Evolutionary conservation across 805 yeast genomes (phyloP).

Genomic region (Hanseniaspora hatyaiensis): DNA sequence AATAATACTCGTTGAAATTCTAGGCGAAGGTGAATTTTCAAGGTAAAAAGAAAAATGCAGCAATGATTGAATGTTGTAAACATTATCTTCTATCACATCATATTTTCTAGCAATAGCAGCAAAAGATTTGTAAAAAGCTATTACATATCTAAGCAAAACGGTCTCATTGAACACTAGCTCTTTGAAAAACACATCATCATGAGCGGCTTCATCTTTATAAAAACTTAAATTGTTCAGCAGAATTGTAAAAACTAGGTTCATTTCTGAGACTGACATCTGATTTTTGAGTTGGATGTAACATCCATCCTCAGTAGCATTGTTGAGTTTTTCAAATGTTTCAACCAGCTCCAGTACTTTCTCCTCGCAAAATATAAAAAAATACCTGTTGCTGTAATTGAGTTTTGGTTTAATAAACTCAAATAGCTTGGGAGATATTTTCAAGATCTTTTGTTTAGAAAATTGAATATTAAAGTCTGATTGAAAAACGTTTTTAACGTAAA

Average conservation of each 20-base stretch:
- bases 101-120: neutral
- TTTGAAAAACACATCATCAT: neutral
- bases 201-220: neutral
- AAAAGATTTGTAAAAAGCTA: slow-evolving; percentile 9
- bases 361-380: neutral
- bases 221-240: slow-evolving; percentile 3
- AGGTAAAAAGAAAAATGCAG: slow-evolving; percentile 6
- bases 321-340: neutral
- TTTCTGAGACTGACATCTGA: neutral
- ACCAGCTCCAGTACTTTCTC: neutral
- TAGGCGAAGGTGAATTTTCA: slow-evolving; percentile 13
- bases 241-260: neutral
- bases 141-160: neutral
- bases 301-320: neutral
- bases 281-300: neutral
- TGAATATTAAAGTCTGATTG: neutral
- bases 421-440: slow-evolving; percentile 5
- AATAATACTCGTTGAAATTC: neutral
- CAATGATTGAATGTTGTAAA: slow-evolving; percentile 4
- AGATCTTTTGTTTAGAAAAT: neutral
- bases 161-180: slow-evolving; percentile 9
- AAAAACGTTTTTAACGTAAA: slow-evolving; percentile 6
- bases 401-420: neutral
- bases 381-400: neutral
- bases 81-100: slow-evolving; percentile 2